Conservation (phyloP, 1,139 yeast species). For the Debaryomycetaceae sp. region DNA sequence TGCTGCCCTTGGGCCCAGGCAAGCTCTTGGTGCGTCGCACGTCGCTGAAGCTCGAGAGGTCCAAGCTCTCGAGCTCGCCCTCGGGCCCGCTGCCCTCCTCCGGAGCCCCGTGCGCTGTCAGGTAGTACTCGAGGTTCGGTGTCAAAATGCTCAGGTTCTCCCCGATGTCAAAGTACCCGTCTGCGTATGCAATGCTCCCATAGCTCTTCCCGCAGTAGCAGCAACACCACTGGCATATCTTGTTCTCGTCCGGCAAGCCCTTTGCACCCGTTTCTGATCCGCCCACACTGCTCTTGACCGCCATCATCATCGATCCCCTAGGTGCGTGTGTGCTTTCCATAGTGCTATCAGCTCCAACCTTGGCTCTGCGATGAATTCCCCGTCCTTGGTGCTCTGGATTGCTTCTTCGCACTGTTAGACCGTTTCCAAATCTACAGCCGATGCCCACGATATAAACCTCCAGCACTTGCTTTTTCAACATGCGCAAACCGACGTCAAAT, state of each 20-base stretch:
- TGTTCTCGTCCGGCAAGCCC: slow-evolving; percentile 18
- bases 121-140: slow-evolving; percentile 24
- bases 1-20: background rate
- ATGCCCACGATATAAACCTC: too few relatives aligned
- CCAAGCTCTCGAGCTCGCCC: background rate
- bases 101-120: slow-evolving; percentile 16
- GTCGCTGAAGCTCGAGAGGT: background rate
- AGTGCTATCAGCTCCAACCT: background rate
- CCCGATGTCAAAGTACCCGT: slow-evolving; percentile 6
- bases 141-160: slow-evolving; percentile 6
- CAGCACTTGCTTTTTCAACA: too few relatives aligned
- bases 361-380: too few relatives aligned
- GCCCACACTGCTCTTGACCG: background rate
- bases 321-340: background rate
- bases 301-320: background rate
- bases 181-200: slow-evolving; percentile 37
- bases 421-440: too few relatives aligned
- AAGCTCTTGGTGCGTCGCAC: background rate
- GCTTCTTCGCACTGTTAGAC: too few relatives aligned
- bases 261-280: background rate
- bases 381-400: too few relatives aligned
- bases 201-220: slow-evolving; percentile 52
- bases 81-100: background rate
- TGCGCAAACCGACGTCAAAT: too few relatives aligned
- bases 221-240: slow-evolving; percentile 52